These are phyloP conservation scores for Phytophthora fragariaefolia DNA, from an alignment of 352 stramenopile species.

Conservation along the genomic window DNA sequence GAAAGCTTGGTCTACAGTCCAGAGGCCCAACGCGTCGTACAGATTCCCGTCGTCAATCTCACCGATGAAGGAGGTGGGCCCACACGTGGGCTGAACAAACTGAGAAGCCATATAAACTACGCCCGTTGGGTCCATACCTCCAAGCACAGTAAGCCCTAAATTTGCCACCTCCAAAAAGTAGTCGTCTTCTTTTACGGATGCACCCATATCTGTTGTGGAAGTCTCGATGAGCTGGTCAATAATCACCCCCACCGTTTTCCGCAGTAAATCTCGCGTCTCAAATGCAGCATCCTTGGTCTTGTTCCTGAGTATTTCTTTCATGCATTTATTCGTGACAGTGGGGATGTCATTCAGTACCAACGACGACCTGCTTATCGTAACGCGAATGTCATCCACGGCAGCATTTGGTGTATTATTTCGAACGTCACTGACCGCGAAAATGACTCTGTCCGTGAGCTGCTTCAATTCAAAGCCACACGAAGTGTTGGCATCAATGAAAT, in stretches of 20 bases:
- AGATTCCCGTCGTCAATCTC: conserved; percentile 51
- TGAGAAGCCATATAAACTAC: conserved; percentile 30
- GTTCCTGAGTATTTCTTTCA: conserved; percentile 23
- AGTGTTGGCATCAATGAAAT: conserved; percentile 23
- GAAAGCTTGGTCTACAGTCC: conserved; percentile 30
- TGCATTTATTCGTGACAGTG: conserved; percentile 27
- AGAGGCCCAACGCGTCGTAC: conserved; percentile 39
- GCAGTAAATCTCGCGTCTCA: conserved; percentile 31
- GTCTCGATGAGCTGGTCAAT: too few species aligned
- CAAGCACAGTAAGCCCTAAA: conserved; percentile 47
- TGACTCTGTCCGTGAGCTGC: conserved; percentile 20
- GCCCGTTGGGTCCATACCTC: conserved; percentile 43
- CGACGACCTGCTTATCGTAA: conserved; percentile 17
- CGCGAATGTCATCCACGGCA: conserved; percentile 18
- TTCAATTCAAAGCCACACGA: conserved; percentile 33
- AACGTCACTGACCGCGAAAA: conserved; percentile 21
- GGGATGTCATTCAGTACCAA: conserved; percentile 30
- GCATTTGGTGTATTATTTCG: conserved; percentile 25
- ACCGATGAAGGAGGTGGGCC: conserved; percentile 44
- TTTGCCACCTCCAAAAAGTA: conserved; percentile 47
- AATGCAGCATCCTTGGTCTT: conserved; percentile 26
- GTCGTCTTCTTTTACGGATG: conserved; percentile 25
- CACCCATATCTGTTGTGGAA: conserved; percentile 21
- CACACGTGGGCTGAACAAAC: conserved; percentile 36
- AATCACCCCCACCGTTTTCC: conserved; percentile 19